Base-by-base conservation (phyloP, 164 flowering plant genomes). In the Saururus chinensis region DNA sequence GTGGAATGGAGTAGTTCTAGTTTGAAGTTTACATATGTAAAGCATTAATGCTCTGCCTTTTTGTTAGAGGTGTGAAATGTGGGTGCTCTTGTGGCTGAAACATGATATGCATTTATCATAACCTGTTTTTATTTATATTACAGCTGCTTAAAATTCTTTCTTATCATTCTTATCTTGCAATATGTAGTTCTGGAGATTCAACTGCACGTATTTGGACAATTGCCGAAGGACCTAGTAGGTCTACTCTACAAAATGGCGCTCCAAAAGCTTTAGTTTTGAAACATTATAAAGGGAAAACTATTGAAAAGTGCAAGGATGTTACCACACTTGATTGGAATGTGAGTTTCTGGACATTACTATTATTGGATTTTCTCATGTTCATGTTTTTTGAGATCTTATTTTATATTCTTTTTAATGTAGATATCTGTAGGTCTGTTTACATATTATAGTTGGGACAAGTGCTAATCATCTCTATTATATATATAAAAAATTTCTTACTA, bases 271-370 rank as follows among this genome's bases (percentile, higher is more conserved):
- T 81, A 67, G 89, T 93, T 64, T 68, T 93, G 83, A 88, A 82
- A 74, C 97, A 93, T 76, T 85, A 78, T 51, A 88, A 87, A 77
- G 92, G 97, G 61, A 84, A 76, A 74, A 81, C 88, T 55, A 85
- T 77, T 69, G 97, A 93, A 77, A 86, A 88, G 69, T 82, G 86
- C 81, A 90, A 88, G 74, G 97, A 93, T 70, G 96, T 93, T 22
- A 93, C 99, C 1, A 90, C 99, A 40, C 93, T 93, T 62, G 99
- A 93, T 69, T 93, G 99, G 99, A 93, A 90, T 81, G 99, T 93
- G 75, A 90, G 97, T 76, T 65, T 62, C 57, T 53, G 21, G 16
- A 22, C 14, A 16, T 45, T 45, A 21, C 9, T 35, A 12, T 13
- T 53, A 4, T 45, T 45, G 14, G 14, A 17, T 45, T 45, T 45